A percentile compares a stretch with the other conserved stretches of the same genome.
These are phyloP conservation scores for Cryptococcus sp. DNA, from an alignment of 1,284 basidiomycete genomes.

Conservation along the genomic window DNA sequence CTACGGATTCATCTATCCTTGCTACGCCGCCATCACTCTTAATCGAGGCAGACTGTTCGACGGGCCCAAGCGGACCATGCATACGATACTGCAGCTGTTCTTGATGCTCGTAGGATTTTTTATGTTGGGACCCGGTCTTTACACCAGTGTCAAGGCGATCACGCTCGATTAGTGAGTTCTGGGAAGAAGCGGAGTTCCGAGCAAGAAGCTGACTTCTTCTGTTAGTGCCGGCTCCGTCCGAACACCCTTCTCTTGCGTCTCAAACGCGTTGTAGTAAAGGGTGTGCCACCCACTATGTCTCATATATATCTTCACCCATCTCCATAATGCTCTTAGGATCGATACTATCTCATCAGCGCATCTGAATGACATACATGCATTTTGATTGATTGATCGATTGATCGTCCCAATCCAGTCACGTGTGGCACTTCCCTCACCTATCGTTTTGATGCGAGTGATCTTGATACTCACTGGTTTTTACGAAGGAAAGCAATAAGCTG, in stretches of 20 bases:
- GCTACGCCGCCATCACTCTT: constrained; percentile 55
- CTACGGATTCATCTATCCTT: constrained; percentile 56
- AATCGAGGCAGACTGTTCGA: constrained; percentile 47
- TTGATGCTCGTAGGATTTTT: constrained; percentile 53
- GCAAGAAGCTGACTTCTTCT: neutral
- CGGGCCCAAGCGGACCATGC: constrained; percentile 27
- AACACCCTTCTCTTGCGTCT: constrained; percentile 18
- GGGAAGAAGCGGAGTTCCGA: too few relatives aligned
- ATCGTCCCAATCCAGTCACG: too few relatives aligned
- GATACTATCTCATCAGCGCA: too few relatives aligned
- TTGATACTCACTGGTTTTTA: too few relatives aligned
- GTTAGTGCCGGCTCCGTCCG: constrained; percentile 15
- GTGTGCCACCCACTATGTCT: too few relatives aligned
- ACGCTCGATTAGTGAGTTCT: constrained; percentile 47
- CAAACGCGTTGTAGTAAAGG: constrained; percentile 14
- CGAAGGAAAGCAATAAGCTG: too few relatives aligned
- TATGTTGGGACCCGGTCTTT: constrained; percentile 57
- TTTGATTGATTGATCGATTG: too few relatives aligned
- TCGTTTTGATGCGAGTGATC: too few relatives aligned
- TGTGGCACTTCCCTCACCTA: too few relatives aligned
- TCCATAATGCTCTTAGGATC: too few relatives aligned
- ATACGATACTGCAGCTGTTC: constrained; percentile 50
- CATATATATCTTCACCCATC: too few relatives aligned
- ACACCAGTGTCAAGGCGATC: constrained; percentile 57
- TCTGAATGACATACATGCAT: too few relatives aligned